Percentiles rank a stretch among this genome's conserved stretches.
Evolutionary conservation across 768 basidiomycete genomes (phyloP).

Genomic region (Naematelia encephala): DNA sequence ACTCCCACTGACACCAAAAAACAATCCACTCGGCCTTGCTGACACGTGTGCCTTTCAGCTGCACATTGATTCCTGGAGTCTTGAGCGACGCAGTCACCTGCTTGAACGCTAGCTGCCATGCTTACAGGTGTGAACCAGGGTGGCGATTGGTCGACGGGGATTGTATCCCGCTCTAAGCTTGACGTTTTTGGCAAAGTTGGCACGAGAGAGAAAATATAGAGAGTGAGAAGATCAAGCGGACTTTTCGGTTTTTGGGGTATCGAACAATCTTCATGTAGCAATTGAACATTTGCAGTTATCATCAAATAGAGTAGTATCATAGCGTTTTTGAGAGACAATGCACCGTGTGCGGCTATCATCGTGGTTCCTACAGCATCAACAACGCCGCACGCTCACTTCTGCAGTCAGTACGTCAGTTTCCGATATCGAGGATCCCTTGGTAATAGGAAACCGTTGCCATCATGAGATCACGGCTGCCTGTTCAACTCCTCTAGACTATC

Average conservation of each 20-base stretch:
- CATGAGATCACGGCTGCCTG: too few relatives aligned
- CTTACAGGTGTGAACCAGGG: neutral
- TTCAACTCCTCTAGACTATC: too few relatives aligned
- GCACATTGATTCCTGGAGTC: neutral
- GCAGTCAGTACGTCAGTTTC: too few relatives aligned
- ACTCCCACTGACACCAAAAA: neutral
- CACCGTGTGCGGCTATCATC: too few relatives aligned
- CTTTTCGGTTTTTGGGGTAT: conserved; percentile 22
- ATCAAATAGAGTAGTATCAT: neutral
- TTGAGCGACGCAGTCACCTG: neutral
- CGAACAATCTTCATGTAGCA: neutral
- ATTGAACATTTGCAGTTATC: neutral
- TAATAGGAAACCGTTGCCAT: too few relatives aligned
- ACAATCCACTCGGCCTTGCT: too few relatives aligned
- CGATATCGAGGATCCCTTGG: too few relatives aligned
- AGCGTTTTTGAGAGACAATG: too few relatives aligned
- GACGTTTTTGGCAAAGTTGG: neutral
- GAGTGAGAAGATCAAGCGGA: conserved; percentile 13
- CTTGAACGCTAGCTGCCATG: neutral
- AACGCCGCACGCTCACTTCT: too few relatives aligned
- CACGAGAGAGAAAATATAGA: neutral
- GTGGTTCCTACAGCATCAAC: too few relatives aligned
- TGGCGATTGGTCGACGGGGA: neutral
- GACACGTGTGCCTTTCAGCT: neutral
- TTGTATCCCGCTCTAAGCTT: neutral